phyloP scores from a whole-genome alignment of 176 grass and related monocot genomes.

The Juncus effusus region DNA sequence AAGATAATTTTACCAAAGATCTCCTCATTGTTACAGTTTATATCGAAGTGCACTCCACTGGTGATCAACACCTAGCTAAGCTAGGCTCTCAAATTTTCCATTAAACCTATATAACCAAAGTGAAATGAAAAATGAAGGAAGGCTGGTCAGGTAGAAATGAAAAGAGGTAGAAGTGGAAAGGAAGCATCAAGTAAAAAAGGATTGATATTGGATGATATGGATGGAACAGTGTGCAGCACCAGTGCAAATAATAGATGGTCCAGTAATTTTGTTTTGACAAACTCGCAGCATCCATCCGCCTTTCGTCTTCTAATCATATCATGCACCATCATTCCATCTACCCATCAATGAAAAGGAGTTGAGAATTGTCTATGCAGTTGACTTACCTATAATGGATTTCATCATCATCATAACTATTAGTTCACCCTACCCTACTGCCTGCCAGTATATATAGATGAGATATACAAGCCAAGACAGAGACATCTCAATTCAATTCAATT shows the following conservation, averaged over 20 bases:
- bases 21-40: too few species aligned
- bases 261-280: constrained; percentile 22
- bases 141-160: constrained; percentile 18
- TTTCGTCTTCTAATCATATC: neutral
- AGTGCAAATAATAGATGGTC: neutral
- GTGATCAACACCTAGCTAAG: too few species aligned
- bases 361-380: neutral
- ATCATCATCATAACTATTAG: constrained; percentile 11
- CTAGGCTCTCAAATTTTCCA: neutral
- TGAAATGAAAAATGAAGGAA: neutral
- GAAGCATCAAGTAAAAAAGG: constrained; percentile 11
- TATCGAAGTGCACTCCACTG: too few species aligned
- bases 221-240: neutral
- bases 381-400: constrained; percentile 20
- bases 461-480: neutral
- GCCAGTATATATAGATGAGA: constrained; percentile 12
- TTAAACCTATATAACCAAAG: constrained; percentile 11
- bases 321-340: too few species aligned
- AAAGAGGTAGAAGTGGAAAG: neutral
- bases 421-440: neutral
- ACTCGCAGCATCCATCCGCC: neutral
- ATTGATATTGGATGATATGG: neutral
- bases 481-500: neutral
- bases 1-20: too few species aligned
- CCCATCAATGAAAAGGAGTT: neutral